These are phyloP conservation scores for Cyamopsis tetragonoloba DNA, from an alignment of 306 rosid genomes.

Conservation along the genomic window DNA sequence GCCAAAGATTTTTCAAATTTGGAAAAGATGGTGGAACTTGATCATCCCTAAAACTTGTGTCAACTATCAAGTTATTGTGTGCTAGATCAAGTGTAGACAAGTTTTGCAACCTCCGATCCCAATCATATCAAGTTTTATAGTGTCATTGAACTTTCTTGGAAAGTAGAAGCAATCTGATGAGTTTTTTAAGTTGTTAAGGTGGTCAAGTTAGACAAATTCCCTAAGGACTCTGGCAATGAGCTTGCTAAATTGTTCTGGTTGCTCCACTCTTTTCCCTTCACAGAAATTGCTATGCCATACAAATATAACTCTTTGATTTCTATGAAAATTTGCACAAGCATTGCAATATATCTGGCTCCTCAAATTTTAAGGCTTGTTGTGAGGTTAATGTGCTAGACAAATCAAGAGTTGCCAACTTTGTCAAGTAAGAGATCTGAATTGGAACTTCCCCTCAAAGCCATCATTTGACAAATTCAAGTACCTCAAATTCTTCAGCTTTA, in stretches of 20 bases:
- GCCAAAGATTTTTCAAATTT: background rate
- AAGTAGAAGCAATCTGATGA: no score
- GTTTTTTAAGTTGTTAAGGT: no score
- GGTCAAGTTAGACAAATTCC: background rate
- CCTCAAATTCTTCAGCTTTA: slow-evolving; percentile 7
- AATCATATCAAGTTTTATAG: background rate
- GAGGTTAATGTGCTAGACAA: background rate
- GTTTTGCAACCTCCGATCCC: background rate
- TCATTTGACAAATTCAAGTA: slow-evolving; percentile 15
- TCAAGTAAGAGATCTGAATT: slow-evolving; percentile 6
- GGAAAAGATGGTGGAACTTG: background rate
- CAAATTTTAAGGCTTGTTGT: background rate
- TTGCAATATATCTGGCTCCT: background rate
- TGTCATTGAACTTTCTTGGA: slow-evolving; percentile 37
- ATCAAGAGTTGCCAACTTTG: slow-evolving; percentile 28
- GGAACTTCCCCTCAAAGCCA: slow-evolving; percentile 28
- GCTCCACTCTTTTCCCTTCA: slow-evolving; percentile 28
- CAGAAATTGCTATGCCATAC: slow-evolving; percentile 27
- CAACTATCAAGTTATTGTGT: slow-evolving; percentile 24
- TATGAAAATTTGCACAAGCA: slow-evolving; percentile 23
- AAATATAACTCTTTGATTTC: slow-evolving; percentile 20
- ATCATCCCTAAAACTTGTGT: no score
- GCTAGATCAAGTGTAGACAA: slow-evolving; percentile 40
- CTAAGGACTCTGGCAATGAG: slow-evolving; percentile 8
- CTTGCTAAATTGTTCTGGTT: background rate